Conservation (phyloP, 441 rosid species). For the Adansonia rubrostipa region DNA sequence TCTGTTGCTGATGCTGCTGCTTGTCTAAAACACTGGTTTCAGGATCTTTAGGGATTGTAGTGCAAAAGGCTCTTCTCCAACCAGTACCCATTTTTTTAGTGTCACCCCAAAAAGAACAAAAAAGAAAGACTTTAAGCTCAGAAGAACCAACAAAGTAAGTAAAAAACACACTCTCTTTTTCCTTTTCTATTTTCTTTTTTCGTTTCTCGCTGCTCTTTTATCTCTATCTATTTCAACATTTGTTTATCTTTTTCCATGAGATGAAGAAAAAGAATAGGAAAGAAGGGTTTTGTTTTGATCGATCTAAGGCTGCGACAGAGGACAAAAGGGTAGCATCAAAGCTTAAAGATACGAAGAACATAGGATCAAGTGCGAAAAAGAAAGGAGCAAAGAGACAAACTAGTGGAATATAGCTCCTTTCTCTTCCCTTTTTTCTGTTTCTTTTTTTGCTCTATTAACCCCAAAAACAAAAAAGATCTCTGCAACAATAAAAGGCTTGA, state of each 20-base stretch:
- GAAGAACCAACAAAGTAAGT: background rate
- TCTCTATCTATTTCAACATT: background rate
- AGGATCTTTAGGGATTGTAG: conserved; percentile 66
- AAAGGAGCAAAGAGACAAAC: conserved; percentile 36
- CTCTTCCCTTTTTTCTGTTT: background rate
- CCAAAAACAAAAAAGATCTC: conserved; percentile 39
- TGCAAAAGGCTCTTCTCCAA: conserved; percentile 97
- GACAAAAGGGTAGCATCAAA: conserved; percentile 26
- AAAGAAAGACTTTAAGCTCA: background rate
- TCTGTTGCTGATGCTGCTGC: conserved; percentile 29
- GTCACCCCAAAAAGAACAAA: conserved; percentile 8
- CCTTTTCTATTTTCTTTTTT: background rate
- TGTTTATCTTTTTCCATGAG: conserved; percentile 1
- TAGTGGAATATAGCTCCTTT: conserved; percentile 16
- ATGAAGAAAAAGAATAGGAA: conserved; percentile 25
- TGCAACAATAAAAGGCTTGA: conserved; percentile 34
- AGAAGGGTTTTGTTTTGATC: conserved; percentile 40
- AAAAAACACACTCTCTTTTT: background rate
- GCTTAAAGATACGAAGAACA: conserved; percentile 30
- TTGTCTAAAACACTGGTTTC: conserved; percentile 47
- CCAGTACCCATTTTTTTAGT: conserved; percentile 73
- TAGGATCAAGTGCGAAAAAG: conserved; percentile 38
- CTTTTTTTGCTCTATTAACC: conserved; percentile 5
- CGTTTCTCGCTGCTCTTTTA: background rate
- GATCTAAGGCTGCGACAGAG: conserved; percentile 34